phyloP scores from a whole-genome alignment of 768 basidiomycete species.

The Hericium alpestre region DNA sequence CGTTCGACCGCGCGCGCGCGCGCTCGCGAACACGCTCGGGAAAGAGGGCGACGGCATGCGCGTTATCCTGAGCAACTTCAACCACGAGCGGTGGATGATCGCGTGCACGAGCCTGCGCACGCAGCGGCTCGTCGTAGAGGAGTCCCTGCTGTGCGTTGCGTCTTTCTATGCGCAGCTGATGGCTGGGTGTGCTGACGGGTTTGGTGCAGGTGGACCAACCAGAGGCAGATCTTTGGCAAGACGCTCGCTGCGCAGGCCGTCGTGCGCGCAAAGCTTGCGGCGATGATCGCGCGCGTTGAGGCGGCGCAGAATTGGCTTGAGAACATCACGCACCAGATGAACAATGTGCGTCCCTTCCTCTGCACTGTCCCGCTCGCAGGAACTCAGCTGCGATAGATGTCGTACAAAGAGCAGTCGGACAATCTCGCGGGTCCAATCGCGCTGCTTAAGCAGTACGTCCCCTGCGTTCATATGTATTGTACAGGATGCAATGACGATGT shows the following conservation, averaged over 20 bases:
- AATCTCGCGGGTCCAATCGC: slow-evolving; percentile 85
- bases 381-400: slow-evolving; percentile 48
- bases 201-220: slow-evolving; percentile 64
- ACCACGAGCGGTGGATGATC: slow-evolving; percentile 89
- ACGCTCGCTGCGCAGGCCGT: slow-evolving; percentile 75
- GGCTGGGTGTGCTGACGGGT: slow-evolving; percentile 10
- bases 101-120: slow-evolving; percentile 57
- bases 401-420: slow-evolving; percentile 71
- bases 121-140: slow-evolving; percentile 77
- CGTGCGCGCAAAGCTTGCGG: slow-evolving; percentile 76
- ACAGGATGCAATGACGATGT: slow-evolving; percentile 1
- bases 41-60: slow-evolving; percentile 74
- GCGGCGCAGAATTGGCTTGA: slow-evolving; percentile 84
- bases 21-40: slow-evolving; percentile 81
- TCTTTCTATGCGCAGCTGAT: neutral
- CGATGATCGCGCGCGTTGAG: slow-evolving; percentile 87
- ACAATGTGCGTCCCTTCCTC: slow-evolving; percentile 40
- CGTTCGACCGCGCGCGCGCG: slow-evolving; percentile 71
- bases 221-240: slow-evolving; percentile 86
- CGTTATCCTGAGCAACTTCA: slow-evolving; percentile 78
- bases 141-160: slow-evolving; percentile 65
- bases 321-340: slow-evolving; percentile 85
- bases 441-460: slow-evolving; percentile 72
- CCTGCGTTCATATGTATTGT: neutral
- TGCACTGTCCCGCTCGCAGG: neutral